Conservation (phyloP, 2,329 filamentous ascomycete genomes). For the Cytospora piceae region DNA sequence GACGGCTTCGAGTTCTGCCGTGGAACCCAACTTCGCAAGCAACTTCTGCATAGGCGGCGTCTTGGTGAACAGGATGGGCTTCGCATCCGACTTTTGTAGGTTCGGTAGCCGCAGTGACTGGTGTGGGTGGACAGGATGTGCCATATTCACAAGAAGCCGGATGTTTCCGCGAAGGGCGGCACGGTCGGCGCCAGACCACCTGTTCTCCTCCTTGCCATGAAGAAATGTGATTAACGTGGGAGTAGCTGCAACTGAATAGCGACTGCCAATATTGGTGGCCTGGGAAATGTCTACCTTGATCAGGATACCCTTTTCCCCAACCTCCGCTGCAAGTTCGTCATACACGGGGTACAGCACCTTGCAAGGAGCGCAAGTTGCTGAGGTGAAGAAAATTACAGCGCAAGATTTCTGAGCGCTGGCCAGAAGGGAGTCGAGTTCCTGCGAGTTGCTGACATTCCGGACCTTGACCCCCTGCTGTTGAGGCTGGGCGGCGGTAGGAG, state of each 20-base stretch:
- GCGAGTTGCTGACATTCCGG: conserved; percentile 60
- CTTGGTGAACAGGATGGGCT: conserved; percentile 75
- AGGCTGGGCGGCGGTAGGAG: conserved; percentile 31
- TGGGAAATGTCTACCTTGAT: conserved; percentile 82
- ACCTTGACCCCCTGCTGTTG: conserved; percentile 53
- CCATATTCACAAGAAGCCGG: conserved; percentile 73
- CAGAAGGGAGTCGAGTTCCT: conserved; percentile 65
- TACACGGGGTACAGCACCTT: conserved; percentile 81
- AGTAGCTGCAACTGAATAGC: conserved; percentile 73
- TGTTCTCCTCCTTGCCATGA: conserved; percentile 72
- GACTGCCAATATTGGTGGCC: conserved; percentile 64
- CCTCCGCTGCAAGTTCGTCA: conserved; percentile 76
- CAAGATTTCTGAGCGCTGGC: conserved; percentile 65
- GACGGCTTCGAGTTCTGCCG: conserved; percentile 64
- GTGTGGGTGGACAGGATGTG: conserved; percentile 77
- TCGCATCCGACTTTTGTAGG: conserved; percentile 64
- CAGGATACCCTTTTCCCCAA: conserved; percentile 68
- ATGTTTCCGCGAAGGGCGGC: conserved; percentile 71
- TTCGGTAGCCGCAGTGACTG: conserved; percentile 70
- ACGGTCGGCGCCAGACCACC: conserved; percentile 80
- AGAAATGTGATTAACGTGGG: conserved; percentile 90
- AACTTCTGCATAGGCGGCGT: conserved; percentile 83
- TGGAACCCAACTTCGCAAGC: conserved; percentile 71
- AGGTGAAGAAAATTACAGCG: conserved; percentile 91
- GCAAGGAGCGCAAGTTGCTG: conserved; percentile 82